These are phyloP conservation scores for Arachis hypogaea DNA, from an alignment of 306 rosid genomes.

Conservation along the genomic window DNA sequence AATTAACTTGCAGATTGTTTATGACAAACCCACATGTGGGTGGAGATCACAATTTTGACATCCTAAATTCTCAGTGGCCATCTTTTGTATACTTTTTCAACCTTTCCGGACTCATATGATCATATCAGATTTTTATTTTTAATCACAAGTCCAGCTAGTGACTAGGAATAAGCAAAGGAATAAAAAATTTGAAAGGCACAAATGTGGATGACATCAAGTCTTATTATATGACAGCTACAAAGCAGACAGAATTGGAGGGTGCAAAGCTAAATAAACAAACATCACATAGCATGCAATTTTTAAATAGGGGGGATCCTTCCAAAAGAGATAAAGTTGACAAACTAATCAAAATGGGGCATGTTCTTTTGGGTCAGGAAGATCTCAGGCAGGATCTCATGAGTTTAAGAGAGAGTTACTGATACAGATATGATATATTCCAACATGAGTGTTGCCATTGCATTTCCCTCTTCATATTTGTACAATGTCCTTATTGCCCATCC, in stretches of 20 bases:
- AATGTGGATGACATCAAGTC: constrained; percentile 73
- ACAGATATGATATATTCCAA: constrained; percentile 56
- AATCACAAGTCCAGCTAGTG: constrained; percentile 35
- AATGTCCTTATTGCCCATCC: constrained; percentile 48
- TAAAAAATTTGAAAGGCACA: constrained; percentile 50
- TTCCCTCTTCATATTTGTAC: constrained; percentile 40
- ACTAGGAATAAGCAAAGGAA: constrained; percentile 47
- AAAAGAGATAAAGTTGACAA: constrained; percentile 68
- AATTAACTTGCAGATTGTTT: constrained; percentile 36
- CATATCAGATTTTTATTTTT: constrained; percentile 11
- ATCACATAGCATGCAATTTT: constrained; percentile 26
- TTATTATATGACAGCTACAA: constrained; percentile 64
- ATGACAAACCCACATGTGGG: constrained; percentile 52
- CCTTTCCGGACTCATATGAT: constrained; percentile 30
- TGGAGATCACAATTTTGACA: constrained; percentile 53
- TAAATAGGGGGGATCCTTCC: constrained; percentile 62
- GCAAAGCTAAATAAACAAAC: constrained; percentile 44
- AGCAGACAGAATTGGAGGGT: constrained; percentile 66
- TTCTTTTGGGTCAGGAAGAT: constrained; percentile 69
- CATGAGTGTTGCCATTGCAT: constrained; percentile 42
- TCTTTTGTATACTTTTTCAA: constrained; percentile 40
- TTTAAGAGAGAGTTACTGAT: constrained; percentile 38
- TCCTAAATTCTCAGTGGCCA: constrained; percentile 58
- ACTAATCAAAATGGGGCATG: constrained; percentile 72
- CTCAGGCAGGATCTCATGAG: constrained; percentile 68